Conservation (phyloP, 1,284 basidiomycete species). For the Marasmius fiardii region DNA sequence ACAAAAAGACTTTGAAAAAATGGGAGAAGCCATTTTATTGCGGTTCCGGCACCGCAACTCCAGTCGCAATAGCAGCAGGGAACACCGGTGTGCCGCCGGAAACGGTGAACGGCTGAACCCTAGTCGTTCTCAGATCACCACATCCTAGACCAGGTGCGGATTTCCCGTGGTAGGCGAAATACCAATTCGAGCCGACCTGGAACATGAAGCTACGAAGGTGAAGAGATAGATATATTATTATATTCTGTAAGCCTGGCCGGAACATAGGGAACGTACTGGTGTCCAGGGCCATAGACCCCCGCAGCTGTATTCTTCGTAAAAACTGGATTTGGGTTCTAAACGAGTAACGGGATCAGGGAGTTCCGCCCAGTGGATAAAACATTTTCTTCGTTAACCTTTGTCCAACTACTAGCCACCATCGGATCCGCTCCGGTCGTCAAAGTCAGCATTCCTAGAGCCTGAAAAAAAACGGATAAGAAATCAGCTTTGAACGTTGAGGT, state of each 20-base stretch:
- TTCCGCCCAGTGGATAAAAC: not conserved
- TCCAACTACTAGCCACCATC: constrained; percentile 16
- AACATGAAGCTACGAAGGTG: constrained; percentile 18
- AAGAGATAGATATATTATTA: not conserved
- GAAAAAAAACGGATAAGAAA: not conserved
- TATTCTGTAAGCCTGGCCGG: no score
- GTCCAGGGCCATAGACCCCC: constrained; percentile 17
- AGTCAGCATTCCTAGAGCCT: constrained; percentile 17
- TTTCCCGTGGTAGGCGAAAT: constrained; percentile 18
- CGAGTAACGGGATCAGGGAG: not conserved
- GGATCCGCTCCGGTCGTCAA: constrained; percentile 16
- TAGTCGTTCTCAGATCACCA: constrained; percentile 15
- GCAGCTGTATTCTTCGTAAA: constrained; percentile 16
- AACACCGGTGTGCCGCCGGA: constrained; percentile 12
- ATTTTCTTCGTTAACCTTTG: constrained; percentile 8
- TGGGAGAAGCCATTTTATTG: no score
- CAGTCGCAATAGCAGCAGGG: constrained; percentile 15
- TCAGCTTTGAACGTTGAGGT: not conserved
- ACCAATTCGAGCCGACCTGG: constrained; percentile 15
- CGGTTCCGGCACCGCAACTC: constrained; percentile 31
- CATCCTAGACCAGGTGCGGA: constrained; percentile 17
- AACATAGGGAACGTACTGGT: constrained; percentile 13
- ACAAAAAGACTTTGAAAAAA: no score
- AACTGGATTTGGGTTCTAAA: constrained; percentile 11
- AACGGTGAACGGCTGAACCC: constrained; percentile 18